A percentile compares a stretch with the other conserved stretches of the same genome.
Conservation (phyloP, 495 filamentous ascomycete species). For the Diplogelasinospora grovesii region DNA sequence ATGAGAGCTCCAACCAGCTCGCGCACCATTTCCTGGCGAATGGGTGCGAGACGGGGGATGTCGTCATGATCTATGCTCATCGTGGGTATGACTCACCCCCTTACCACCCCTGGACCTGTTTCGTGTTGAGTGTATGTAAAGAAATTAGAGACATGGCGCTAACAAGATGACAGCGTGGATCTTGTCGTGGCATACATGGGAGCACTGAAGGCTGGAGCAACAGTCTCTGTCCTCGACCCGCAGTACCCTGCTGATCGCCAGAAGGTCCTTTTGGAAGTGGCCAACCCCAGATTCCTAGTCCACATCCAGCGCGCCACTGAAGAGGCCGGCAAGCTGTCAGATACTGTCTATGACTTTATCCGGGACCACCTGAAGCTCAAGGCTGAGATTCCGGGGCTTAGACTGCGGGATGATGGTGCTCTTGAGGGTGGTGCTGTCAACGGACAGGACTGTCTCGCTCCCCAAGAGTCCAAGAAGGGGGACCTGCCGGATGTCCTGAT, state of each 20-base stretch:
- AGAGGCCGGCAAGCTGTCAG: conserved; percentile 65
- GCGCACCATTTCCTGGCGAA: conserved; percentile 68
- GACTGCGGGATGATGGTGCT: conserved; percentile 65
- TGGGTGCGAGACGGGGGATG: conserved; percentile 73
- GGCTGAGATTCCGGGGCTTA: conserved; percentile 70
- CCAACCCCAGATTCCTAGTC: conserved; percentile 71
- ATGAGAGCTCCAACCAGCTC: conserved; percentile 75
- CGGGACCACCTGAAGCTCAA: conserved; percentile 64
- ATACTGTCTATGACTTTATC: conserved; percentile 67
- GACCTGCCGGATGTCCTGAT: conserved; percentile 75
- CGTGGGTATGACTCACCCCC: no score
- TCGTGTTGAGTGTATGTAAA: conserved; percentile 25
- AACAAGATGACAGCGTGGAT: no score
- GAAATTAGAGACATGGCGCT: no score
- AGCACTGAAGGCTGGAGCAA: conserved; percentile 52
- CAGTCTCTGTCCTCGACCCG: conserved; percentile 80
- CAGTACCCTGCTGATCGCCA: conserved; percentile 84
- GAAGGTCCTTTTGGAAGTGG: conserved; percentile 85
- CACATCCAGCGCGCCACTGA: conserved; percentile 72
- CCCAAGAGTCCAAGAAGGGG: no score
- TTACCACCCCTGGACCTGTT: conserved; percentile 72
- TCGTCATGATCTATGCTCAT: conserved; percentile 90
- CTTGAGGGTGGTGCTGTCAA: conserved; percentile 60
- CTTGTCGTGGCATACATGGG: neutral
- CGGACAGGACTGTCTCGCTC: conserved; percentile 60